Evolutionary conservation across 306 rosid species (phyloP).

Genomic region (Comarum palustre): DNA sequence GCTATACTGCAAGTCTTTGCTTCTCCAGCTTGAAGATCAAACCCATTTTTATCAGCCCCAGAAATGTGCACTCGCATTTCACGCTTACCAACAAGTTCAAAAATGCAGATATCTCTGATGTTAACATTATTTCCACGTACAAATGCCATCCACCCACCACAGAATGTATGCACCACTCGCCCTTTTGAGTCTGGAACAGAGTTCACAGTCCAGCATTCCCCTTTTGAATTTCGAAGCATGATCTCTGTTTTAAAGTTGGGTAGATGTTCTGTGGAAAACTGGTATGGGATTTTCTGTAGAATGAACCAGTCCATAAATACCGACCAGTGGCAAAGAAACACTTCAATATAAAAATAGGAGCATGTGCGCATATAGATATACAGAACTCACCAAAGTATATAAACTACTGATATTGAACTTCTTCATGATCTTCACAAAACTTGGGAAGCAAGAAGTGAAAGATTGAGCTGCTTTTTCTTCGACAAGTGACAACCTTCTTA

Average conservation of each 20-base stretch:
- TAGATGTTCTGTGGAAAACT: conserved; percentile 76
- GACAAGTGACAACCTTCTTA: conserved; percentile 68
- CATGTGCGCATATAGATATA: conserved; percentile 4
- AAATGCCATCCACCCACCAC: conserved; percentile 96
- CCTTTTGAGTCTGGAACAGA: conserved; percentile 85
- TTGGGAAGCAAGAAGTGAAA: conserved; percentile 73
- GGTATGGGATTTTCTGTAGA: conserved; percentile 80
- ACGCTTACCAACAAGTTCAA: conserved; percentile 63
- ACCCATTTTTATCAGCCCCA: conserved; percentile 59
- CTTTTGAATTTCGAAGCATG: conserved; percentile 61
- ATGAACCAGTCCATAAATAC: conserved; percentile 21
- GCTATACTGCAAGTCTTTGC: conserved; percentile 39
- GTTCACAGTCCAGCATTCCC: conserved; percentile 82
- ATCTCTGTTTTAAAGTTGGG: conserved; percentile 75
- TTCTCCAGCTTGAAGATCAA: conserved; percentile 42
- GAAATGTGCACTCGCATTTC: conserved; percentile 77
- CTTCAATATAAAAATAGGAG: background rate
- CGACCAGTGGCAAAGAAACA: conserved; percentile 12
- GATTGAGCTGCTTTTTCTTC: conserved; percentile 75
- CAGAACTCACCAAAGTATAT: conserved; percentile 71
- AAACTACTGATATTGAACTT: conserved; percentile 87
- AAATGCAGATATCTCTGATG: conserved; percentile 77
- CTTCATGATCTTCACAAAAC: conserved; percentile 87
- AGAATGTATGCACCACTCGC: conserved; percentile 71
- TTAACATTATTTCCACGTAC: conserved; percentile 78